Evolutionary conservation across 164 flowering plant species (phyloP).

Genomic region (Annona squamosa): DNA sequence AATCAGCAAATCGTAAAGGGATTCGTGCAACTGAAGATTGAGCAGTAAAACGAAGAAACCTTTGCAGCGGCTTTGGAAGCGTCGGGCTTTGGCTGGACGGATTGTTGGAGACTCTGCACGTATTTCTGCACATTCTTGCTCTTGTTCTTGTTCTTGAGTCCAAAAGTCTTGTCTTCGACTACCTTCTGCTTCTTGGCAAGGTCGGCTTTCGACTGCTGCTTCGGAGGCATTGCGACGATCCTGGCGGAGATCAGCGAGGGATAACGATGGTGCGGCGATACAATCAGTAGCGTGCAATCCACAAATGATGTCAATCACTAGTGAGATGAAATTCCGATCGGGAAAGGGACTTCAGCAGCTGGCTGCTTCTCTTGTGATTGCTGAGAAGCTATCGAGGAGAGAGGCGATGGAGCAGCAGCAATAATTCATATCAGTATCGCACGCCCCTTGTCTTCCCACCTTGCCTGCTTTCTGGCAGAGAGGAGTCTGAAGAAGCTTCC

Average conservation of each 20-base stretch:
- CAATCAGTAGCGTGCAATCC: not conserved
- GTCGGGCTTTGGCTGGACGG: slow-evolving; percentile 75
- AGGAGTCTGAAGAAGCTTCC: no score
- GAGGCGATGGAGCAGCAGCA: no score
- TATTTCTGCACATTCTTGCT: slow-evolving; percentile 92
- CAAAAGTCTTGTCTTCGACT: slow-evolving; percentile 96
- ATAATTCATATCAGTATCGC: no score
- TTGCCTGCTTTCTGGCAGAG: no score
- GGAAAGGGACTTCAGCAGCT: no score
- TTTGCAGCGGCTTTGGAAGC: slow-evolving; percentile 57
- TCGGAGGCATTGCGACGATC: slow-evolving; percentile 66
- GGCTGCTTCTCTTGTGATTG: no score
- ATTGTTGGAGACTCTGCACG: slow-evolving; percentile 66
- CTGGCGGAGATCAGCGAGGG: not conserved
- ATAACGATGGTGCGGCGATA: not conserved
- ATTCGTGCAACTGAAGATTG: no score
- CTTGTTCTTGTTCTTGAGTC: slow-evolving; percentile 95
- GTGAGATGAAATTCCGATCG: no score
- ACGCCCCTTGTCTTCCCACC: no score
- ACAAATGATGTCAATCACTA: no score
- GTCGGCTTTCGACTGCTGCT: slow-evolving; percentile 68
- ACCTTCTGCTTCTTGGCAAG: slow-evolving; percentile 95
- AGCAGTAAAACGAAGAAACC: slow-evolving; percentile 26
- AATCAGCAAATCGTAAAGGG: no score
- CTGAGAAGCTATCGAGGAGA: no score